Conservation (phyloP, 1,284 basidiomycete genomes). For the Leccinum fuscescens region DNA sequence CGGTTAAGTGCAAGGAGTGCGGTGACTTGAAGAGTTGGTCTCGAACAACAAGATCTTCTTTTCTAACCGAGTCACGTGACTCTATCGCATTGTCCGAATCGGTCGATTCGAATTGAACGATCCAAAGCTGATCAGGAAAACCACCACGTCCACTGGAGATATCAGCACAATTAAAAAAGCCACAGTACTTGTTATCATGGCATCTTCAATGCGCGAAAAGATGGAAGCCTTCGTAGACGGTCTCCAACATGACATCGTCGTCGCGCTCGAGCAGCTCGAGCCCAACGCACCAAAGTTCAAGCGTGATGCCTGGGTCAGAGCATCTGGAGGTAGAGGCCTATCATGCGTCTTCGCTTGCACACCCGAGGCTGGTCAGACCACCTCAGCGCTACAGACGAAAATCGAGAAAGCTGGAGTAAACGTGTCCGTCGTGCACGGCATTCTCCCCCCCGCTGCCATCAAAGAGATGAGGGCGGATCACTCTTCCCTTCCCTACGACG, state of each 20-base stretch:
- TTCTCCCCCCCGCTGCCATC: constrained; percentile 85
- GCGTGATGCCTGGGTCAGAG: constrained; percentile 84
- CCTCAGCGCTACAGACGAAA: constrained; percentile 42
- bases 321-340: constrained; percentile 83
- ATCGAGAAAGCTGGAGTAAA: constrained; percentile 98
- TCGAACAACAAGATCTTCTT: constrained; percentile 10
- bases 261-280: constrained; percentile 79
- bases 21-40: background rate
- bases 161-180: background rate
- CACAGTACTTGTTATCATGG: constrained; percentile 12
- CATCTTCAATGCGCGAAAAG: constrained; percentile 65
- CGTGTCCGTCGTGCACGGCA: constrained; percentile 89
- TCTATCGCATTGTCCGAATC: constrained; percentile 11
- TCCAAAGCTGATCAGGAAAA: background rate
- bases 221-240: constrained; percentile 79
- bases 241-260: constrained; percentile 84
- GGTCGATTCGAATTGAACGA: background rate
- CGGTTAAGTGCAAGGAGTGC: background rate
- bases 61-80: constrained; percentile 24
- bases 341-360: constrained; percentile 86
- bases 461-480: constrained; percentile 95
- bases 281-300: constrained; percentile 71
- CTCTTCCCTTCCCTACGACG: constrained; percentile 68
- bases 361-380: constrained; percentile 30
- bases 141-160: background rate